phyloP scores from a whole-genome alignment of 345 rosid genomes.

The Lepidium didymum region DNA sequence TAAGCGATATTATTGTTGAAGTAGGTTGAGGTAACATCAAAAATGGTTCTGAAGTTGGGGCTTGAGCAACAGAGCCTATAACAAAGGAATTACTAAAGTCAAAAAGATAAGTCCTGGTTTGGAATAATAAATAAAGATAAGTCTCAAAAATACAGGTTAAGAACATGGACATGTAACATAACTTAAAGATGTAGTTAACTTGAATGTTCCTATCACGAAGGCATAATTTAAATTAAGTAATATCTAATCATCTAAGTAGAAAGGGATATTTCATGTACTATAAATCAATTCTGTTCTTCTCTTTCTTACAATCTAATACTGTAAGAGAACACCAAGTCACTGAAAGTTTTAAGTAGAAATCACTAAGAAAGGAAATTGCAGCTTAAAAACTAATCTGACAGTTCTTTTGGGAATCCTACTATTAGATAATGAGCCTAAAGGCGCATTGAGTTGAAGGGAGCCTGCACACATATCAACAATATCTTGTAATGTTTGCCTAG shows the following conservation, averaged over 20 bases:
- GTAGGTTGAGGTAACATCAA: conserved; percentile 22
- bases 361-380: background rate
- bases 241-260: background rate
- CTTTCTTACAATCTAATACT: conserved; percentile 1
- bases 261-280: background rate
- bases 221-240: background rate
- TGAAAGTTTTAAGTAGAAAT: background rate
- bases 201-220: background rate
- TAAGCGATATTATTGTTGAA: conserved; percentile 9
- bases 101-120: background rate
- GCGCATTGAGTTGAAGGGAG: conserved; percentile 32
- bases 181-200: background rate
- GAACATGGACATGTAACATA: background rate
- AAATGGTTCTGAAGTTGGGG: conserved; percentile 22
- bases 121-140: background rate
- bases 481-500: conserved; percentile 30
- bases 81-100: background rate
- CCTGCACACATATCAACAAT: conserved; percentile 34
- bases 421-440: conserved; percentile 31
- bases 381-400: background rate
- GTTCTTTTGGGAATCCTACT: conserved; percentile 12
- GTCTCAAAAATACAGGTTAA: background rate
- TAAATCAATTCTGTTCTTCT: conserved; percentile 1
- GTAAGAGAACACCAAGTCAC: conserved; percentile 4
- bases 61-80: conserved; percentile 25